Base-by-base conservation (phyloP, 805 yeast species). In the Grigorovia yakushimaensis region DNA sequence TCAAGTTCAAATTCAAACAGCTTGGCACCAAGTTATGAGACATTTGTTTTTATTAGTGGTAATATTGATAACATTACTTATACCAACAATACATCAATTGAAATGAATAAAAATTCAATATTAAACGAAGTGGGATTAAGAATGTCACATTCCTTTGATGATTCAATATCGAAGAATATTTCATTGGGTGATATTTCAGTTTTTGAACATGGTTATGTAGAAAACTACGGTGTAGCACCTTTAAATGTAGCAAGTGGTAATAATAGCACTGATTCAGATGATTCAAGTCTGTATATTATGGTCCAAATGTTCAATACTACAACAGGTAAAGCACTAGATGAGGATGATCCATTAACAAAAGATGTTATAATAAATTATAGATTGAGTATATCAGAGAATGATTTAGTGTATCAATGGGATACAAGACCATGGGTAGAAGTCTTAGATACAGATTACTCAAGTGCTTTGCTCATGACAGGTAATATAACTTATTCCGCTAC, bases 401-500 rank as follows among this genome's bases (percentile, higher is more conserved):
- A 80, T 58, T 66, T 82, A 53, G 78, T 78, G 1, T 83, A 76
- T 55, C 86, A 82, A 58, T 83, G 86, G 84, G 88, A 82, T 60
- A 68, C 70, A 41, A 66, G 76, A 17, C 59, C 77, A 10, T 74
- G 79, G 75, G 73, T 79, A 0, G 56, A 63, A 35, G 66, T 83
- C 17, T 75, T 84, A 1, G 96, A 87, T 59, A 67, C 88, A 0
- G 95, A 86, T 64, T 75, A 77, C 55, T 68, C 71, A 17, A 75
- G 85, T 35, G 88, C 84, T 0, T 66, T 86, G 49, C 68, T 88
- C 33, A 76, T 77, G 19, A 81, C 89, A 0, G 80, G 80, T 2
- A 73, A 74, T 53, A 71, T 77, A 42, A 58, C 73, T 17, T 45
- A 60, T 1, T 56, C 57, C 6, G 39, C 45, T 10, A 46, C 49